Evolutionary conservation across 2,329 filamentous ascomycete species (phyloP), one percentile per base, ranked within the genome.

Genomic region (Cytospora piceicola): DNA sequence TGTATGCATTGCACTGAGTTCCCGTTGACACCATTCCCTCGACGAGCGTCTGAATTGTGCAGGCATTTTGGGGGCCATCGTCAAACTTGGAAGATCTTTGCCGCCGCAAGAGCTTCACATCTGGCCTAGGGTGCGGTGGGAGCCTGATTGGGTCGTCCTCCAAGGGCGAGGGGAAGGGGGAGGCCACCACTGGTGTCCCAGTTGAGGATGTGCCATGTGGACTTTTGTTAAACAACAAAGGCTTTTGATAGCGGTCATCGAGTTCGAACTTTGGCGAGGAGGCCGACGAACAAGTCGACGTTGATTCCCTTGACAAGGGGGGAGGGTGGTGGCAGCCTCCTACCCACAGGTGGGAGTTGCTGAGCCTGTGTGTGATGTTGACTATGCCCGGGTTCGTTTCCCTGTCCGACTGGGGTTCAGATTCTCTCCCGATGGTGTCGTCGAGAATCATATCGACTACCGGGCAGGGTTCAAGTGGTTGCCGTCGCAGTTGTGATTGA

Each of bases 21-120:
- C 57, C 59, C 30, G 34, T 63, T 46, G 65, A 57, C 15, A 69
- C 60, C 64, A 69, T 69, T 22, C 20, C 67, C 30, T 71, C 63
- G 7, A 65, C 63, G 3, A 65, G 58, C 7, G 34, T 58, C 12
- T 70, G 64, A 27, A 62, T 56, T 17, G 42, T 61, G 22, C 32
- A 15, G 11, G 34, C 46, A 53, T 61, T 64, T 24, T 46, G 58
- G 14, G 63, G 51, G 36, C 56, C 67, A 34, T 65, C 68, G 63
- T 64, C 24, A 54, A 66, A 67, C n/a, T 65, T 63, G 14, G 62
- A 58, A 29, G 55, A 65, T 36, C 58, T 52, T 34, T 70, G 62
- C 22, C 66, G 68, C 53, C 58, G 61, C 46, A 68, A 46, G 36
- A 61, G 64, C 58, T 46, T 69, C 56, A 17, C 14, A 17, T 69